A percentile compares a stretch with the other conserved stretches of the same genome.
These are phyloP conservation scores for Rhododendron williamsianum DNA, from an alignment of 148 eudicot species.

Conservation along the genomic window DNA sequence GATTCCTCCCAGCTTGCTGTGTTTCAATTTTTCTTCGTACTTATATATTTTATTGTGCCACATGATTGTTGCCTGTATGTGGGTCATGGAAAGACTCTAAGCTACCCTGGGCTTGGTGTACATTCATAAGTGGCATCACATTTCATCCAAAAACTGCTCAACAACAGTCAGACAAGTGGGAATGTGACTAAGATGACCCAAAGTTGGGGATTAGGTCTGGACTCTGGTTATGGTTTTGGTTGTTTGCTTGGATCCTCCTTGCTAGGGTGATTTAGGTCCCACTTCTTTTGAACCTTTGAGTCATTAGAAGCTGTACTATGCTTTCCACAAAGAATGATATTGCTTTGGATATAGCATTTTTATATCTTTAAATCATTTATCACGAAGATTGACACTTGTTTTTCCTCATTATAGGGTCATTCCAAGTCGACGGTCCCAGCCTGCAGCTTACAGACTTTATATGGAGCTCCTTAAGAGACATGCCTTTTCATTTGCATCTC, in stretches of 20 bases:
- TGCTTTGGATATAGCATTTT: neutral
- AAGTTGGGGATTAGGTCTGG: neutral
- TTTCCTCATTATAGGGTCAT: slow-evolving; percentile 46
- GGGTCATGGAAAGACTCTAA: neutral
- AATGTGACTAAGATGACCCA: neutral
- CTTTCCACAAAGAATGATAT: neutral
- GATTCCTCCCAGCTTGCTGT: neutral
- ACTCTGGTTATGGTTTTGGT: neutral
- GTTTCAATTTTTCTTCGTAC: neutral
- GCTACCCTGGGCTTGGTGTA: neutral
- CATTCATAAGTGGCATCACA: neutral
- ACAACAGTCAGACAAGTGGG: neutral
- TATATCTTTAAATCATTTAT: neutral
- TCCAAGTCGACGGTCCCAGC: slow-evolving; percentile 53
- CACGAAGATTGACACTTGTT: slow-evolving; percentile 5
- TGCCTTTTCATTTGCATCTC: slow-evolving; percentile 55
- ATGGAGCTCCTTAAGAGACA: slow-evolving; percentile 84
- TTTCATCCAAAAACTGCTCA: neutral
- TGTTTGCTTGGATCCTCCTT: neutral
- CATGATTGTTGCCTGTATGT: neutral
- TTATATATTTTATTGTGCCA: neutral
- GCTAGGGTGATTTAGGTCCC: neutral
- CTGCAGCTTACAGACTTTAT: slow-evolving; percentile 80
- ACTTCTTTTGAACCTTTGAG: neutral
- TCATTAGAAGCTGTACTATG: neutral